phyloP scores from a whole-genome alignment of 208 protist genomes.

The Lotmaria passim region DNA sequence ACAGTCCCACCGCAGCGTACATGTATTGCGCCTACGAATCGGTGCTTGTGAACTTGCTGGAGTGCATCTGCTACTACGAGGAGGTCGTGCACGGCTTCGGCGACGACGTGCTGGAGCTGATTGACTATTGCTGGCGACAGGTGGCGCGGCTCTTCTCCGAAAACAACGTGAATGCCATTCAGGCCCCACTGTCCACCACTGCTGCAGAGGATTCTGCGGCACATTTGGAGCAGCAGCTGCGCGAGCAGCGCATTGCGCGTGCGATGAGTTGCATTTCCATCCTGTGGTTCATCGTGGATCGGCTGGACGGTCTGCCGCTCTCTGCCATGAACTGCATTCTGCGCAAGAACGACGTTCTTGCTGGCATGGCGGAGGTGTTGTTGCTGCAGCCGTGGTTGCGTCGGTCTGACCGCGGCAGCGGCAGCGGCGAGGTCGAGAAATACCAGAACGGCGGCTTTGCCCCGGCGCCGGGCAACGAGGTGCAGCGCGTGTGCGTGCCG shows the following conservation, averaged over 20 bases:
- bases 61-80: constrained; percentile 89
- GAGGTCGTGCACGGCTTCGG: constrained; percentile 75
- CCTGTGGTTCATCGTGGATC: constrained; percentile 91
- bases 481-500: constrained; percentile 75
- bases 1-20: constrained; percentile 79
- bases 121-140: constrained; percentile 92
- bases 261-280: constrained; percentile 85
- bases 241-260: constrained; percentile 47
- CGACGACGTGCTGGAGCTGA: constrained; percentile 88
- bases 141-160: constrained; percentile 75
- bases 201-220: constrained; percentile 17
- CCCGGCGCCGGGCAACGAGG: constrained; percentile 55
- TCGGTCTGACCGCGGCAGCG: constrained; percentile 20
- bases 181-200: neutral
- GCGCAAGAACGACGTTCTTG: constrained; percentile 85
- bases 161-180: constrained; percentile 32
- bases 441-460: constrained; percentile 72
- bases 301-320: constrained; percentile 71
- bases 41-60: constrained; percentile 88
- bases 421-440: constrained; percentile 51
- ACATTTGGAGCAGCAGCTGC: constrained; percentile 54
- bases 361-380: constrained; percentile 81
- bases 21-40: constrained; percentile 87
- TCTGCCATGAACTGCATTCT: constrained; percentile 77
- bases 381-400: constrained; percentile 85